phyloP scores from a whole-genome alignment of 2,329 filamentous ascomycete species.

The Trichoderma sp. region DNA sequence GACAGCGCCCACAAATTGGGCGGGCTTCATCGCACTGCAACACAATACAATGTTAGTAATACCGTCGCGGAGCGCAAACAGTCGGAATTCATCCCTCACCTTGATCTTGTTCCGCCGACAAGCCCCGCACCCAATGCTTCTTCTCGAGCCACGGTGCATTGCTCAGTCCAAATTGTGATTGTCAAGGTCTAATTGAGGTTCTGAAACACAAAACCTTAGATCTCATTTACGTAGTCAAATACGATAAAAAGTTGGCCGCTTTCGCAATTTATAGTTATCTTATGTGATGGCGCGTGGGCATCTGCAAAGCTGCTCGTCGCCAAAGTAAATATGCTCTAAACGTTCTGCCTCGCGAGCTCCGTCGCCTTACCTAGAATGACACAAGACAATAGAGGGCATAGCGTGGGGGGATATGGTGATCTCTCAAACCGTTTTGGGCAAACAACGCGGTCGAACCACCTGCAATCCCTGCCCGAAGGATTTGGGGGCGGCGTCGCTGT shows the following conservation, averaged over 20 bases:
- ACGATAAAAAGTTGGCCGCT: no score
- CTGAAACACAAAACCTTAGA: not conserved
- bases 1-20: not conserved
- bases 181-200: not conserved
- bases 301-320: not conserved
- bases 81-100: not conserved
- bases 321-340: not conserved
- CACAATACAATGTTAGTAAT: not conserved
- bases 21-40: not conserved
- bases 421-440: not conserved
- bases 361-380: not conserved
- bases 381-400: not conserved
- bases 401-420: not conserved
- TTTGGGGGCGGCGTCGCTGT: not conserved
- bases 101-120: constrained; percentile 2
- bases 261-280: not conserved
- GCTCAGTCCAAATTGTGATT: not conserved
- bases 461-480: not conserved
- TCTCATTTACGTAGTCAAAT: not conserved
- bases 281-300: not conserved
- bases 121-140: not conserved
- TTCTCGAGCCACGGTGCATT: not conserved
- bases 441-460: not conserved
- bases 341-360: not conserved
- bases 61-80: not conserved